Evolutionary conservation across 2,329 filamentous ascomycete species (phyloP).

Genomic region (Trichophyton verrucosum): DNA sequence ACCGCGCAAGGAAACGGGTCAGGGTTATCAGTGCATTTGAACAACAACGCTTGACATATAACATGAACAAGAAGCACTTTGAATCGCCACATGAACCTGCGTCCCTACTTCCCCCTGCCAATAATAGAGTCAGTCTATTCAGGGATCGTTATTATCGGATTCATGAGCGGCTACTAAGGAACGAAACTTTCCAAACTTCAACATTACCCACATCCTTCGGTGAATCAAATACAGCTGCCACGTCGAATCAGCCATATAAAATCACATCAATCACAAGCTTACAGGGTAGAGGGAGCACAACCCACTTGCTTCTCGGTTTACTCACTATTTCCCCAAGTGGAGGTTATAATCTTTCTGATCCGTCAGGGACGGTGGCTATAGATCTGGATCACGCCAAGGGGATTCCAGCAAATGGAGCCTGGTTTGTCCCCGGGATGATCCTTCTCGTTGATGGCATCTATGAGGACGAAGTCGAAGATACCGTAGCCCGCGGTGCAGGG

Average conservation of each 20-base stretch:
- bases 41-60: conserved; percentile 51
- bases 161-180: conserved; percentile 80
- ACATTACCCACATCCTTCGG: conserved; percentile 51
- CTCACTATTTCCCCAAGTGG: conserved; percentile 71
- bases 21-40: conserved; percentile 74
- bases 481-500: conserved; percentile 59
- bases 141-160: conserved; percentile 85
- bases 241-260: conserved; percentile 53
- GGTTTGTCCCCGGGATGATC: conserved; percentile 93
- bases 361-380: conserved; percentile 75
- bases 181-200: conserved; percentile 82
- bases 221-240: conserved; percentile 40
- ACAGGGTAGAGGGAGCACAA: conserved; percentile 66
- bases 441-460: conserved; percentile 93
- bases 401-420: conserved; percentile 74
- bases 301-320: conserved; percentile 77
- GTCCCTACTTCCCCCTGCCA: conserved; percentile 60
- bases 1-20: conserved; percentile 64
- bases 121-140: conserved; percentile 74
- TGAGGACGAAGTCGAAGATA: conserved; percentile 68
- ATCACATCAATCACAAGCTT: conserved; percentile 73
- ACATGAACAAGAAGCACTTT: conserved; percentile 68
- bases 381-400: conserved; percentile 70
- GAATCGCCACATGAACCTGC: conserved; percentile 57
- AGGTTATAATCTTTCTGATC: conserved; percentile 67